A percentile compares a stretch with the other conserved stretches of the same genome.
These are phyloP conservation scores for Polytrichum formosum DNA, from an alignment of 225 moss, liverwort and hornwort genomes.

Conservation along the genomic window DNA sequence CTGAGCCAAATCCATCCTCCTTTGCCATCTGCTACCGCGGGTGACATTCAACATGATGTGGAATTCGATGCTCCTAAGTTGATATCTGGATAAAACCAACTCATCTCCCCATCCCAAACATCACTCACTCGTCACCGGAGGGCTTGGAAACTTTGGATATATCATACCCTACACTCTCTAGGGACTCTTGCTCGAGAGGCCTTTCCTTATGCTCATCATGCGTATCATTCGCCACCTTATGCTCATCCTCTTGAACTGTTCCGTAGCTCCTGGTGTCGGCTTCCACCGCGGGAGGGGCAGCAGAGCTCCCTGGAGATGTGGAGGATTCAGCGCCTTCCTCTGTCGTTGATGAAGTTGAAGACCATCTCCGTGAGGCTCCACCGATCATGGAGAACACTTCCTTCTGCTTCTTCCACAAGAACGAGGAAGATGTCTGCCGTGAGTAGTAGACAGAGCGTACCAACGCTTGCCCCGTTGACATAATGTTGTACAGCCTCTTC, in stretches of 20 bases:
- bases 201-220: background rate
- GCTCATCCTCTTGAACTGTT: constrained; percentile 1
- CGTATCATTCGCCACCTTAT: background rate
- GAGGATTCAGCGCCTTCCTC: constrained; percentile 8
- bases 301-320: background rate
- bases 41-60: too few relatives aligned
- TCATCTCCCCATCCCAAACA: too few relatives aligned
- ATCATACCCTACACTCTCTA: constrained; percentile 2
- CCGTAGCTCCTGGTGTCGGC: constrained; percentile 13
- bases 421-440: constrained; percentile 43
- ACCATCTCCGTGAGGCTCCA: constrained; percentile 34
- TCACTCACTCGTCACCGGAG: background rate
- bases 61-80: too few relatives aligned
- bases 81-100: too few relatives aligned
- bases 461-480: constrained; percentile 45
- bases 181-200: background rate
- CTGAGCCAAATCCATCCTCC: too few relatives aligned
- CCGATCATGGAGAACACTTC: constrained; percentile 39
- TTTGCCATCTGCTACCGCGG: too few relatives aligned
- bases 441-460: constrained; percentile 61
- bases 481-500: constrained; percentile 41
- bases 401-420: constrained; percentile 57
- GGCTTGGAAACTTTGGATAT: constrained; percentile 7
- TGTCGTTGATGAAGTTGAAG: constrained; percentile 11
- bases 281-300: constrained; percentile 43